Evolutionary conservation across 2,329 filamentous ascomycete species (phyloP).

Genomic region (Colletotrichum sp.): DNA sequence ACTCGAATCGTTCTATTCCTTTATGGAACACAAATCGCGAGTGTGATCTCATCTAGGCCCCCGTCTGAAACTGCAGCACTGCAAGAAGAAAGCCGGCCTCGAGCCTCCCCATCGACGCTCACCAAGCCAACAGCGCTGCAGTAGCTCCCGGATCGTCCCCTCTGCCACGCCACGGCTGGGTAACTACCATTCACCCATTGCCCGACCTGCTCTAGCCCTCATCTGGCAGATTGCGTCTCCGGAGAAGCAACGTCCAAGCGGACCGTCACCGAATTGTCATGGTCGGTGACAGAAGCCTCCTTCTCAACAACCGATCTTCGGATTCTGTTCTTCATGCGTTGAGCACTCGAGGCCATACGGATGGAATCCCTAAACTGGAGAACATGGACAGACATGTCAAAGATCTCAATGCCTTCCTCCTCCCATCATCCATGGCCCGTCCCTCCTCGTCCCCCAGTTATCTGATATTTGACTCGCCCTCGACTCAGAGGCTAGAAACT

Average conservation of each 20-base stretch:
- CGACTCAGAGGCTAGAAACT: not conserved
- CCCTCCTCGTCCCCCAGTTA: not conserved
- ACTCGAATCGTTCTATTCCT: not conserved
- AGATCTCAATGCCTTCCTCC: not conserved
- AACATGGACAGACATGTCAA: not conserved
- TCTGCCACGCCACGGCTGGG: not conserved
- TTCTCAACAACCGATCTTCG: not conserved
- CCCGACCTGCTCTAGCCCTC: not conserved
- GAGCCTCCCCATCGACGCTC: not conserved
- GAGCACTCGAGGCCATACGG: not conserved
- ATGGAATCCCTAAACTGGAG: not conserved
- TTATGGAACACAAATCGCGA: not conserved
- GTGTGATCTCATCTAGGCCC: not conserved
- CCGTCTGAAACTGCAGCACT: slow-evolving; percentile 3
- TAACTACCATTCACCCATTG: not conserved
- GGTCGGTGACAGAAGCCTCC: not conserved
- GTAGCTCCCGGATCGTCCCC: slow-evolving; percentile 11
- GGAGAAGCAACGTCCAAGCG: not conserved
- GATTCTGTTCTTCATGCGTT: not conserved
- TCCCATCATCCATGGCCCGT: not conserved
- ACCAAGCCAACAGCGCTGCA: not conserved
- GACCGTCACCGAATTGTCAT: not conserved
- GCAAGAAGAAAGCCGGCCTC: not conserved
- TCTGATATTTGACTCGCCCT: not conserved
- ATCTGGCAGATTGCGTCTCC: not conserved